Base-by-base conservation (phyloP, 495 filamentous ascomycete species). In the Daldinia bambusicola region DNA sequence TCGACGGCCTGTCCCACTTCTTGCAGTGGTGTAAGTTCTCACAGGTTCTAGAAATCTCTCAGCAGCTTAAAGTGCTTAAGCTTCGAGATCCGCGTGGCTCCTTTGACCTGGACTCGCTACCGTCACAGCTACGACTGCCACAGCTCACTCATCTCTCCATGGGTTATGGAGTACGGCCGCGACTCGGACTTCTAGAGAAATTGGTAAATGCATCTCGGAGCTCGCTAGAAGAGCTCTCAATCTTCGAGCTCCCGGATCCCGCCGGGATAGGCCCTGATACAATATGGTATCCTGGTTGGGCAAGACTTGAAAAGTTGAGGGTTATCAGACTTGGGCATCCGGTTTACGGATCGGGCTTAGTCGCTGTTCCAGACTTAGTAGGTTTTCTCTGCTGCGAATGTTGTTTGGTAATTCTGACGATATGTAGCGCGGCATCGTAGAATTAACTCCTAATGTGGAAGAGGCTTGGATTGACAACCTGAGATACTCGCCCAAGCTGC, bases 151-250 rank as follows among this genome's bases (percentile, higher is more conserved):
- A 18, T 6, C 66, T 77, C 6, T 66, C 32, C 18, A 31, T 75
- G 14, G 72, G 69, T n/a, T 45, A 48, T 14, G 55, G 63, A 12
- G 14, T 65, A 26, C 38, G 20, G 4, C 34, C 53, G 4, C 3
- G 18, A 10, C 6, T 16, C 7, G 9, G 20, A 4, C 41, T 70
- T 57, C 52, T 73, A 6, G 34, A 36, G 6, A 53, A 63, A 16
- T 26, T 77, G 45, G n/a, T 73, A n/a, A 12, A 16, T 1, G 51
- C 69, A 13, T 77, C 60, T 9, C 51, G 51, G 1, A 41, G 34
- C 1, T 66, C 75, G 0, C 64, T 77, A 7, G 55, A 69, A 40
- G 75, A 77, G 41, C 61, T 77, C 6, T 72, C 72, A 0, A 26
- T 75, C 13, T 63, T 72, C 22, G 60, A 68, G 3, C 37, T 75